phyloP scores from a whole-genome alignment of 106 monocot genomes.

The Narthecium ossifragum region DNA sequence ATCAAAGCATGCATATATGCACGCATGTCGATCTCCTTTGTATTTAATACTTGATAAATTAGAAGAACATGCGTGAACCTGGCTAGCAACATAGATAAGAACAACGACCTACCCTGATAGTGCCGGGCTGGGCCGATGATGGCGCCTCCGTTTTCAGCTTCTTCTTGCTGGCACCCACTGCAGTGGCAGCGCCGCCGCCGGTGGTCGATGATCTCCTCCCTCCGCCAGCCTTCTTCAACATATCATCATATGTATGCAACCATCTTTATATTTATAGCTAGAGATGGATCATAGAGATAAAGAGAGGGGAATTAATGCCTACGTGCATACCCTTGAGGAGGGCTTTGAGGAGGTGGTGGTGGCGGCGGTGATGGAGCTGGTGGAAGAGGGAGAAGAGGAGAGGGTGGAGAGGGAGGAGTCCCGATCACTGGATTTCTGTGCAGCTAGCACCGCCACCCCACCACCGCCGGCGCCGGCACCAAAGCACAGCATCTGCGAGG shows the following conservation, averaged over 20 bases:
- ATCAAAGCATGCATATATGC: background rate
- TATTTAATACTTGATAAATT: background rate
- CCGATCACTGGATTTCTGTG: constrained; percentile 18
- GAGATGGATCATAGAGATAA: background rate
- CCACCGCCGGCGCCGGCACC: background rate
- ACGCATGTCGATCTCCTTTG: background rate
- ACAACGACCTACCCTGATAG: background rate
- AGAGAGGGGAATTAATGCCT: background rate
- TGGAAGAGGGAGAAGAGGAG: constrained; percentile 31
- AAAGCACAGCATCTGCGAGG: constrained; percentile 10
- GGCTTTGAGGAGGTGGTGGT: constrained; percentile 2
- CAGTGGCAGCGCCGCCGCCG: background rate
- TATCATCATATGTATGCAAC: background rate
- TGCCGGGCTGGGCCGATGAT: background rate
- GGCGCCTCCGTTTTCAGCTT: constrained; percentile 1
- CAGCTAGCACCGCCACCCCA: no score
- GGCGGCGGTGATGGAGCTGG: constrained; percentile 9
- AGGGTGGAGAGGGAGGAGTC: constrained; percentile 28
- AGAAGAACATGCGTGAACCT: background rate
- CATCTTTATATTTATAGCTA: background rate
- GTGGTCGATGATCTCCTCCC: background rate
- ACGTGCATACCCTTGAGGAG: constrained; percentile 7
- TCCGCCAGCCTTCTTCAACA: background rate
- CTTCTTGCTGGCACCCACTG: constrained; percentile 1
- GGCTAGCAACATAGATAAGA: background rate